A percentile compares a stretch with the other conserved stretches of the same genome.
Evolutionary conservation across 2,329 filamentous ascomycete genomes (phyloP).

Genomic region (Alternaria tenuissima): DNA sequence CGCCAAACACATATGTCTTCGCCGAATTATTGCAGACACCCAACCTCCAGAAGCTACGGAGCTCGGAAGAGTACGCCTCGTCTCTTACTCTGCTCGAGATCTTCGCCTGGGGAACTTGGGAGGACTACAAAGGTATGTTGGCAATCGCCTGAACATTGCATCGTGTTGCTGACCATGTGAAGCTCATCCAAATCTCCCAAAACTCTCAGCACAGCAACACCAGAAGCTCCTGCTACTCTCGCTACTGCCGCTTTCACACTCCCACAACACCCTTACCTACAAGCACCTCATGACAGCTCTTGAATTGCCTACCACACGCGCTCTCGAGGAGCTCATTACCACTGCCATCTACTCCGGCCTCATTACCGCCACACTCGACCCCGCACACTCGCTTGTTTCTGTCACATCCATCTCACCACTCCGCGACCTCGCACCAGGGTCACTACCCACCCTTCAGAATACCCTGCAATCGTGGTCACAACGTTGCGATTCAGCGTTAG

Average conservation of each 20-base stretch:
- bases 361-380: slow-evolving; percentile 83
- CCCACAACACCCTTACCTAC: slow-evolving; percentile 74
- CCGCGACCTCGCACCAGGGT: slow-evolving; percentile 80
- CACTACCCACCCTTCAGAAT: slow-evolving; percentile 72
- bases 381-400: slow-evolving; percentile 74
- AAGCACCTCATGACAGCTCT: slow-evolving; percentile 71
- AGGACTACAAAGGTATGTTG: slow-evolving; percentile 70
- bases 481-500: slow-evolving; percentile 78
- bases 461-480: slow-evolving; percentile 77
- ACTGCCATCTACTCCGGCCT: slow-evolving; percentile 87
- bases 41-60: slow-evolving; percentile 76
- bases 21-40: slow-evolving; percentile 86
- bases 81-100: slow-evolving; percentile 80
- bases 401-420: slow-evolving; percentile 84
- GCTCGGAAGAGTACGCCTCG: slow-evolving; percentile 67
- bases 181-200: slow-evolving; percentile 67
- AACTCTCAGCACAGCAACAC: slow-evolving; percentile 74
- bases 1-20: slow-evolving; percentile 90
- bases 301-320: slow-evolving; percentile 69
- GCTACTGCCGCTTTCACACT: slow-evolving; percentile 79
- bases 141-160: not conserved
- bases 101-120: slow-evolving; percentile 92
- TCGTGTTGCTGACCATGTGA: slow-evolving; percentile 10
- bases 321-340: slow-evolving; percentile 87
- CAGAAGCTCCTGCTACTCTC: slow-evolving; percentile 92